Evolutionary conservation across 1,284 basidiomycete genomes (phyloP).

Genomic region (Macrocystidia cucumis): DNA sequence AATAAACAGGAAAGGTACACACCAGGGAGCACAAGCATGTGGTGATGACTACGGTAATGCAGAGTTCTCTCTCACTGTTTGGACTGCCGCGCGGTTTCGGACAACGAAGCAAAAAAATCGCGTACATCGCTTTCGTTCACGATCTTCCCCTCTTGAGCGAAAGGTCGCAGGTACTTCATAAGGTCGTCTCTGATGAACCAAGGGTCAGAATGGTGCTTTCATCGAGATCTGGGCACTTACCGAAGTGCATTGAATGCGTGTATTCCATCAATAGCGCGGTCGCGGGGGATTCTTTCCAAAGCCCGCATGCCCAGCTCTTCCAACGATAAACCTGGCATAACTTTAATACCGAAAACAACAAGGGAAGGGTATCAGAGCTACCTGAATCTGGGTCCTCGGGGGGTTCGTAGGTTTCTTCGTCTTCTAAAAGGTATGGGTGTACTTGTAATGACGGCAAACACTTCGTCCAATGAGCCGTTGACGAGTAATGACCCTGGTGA

Average conservation of each 20-base stretch:
- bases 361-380: conserved; percentile 17
- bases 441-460: conserved; percentile 45
- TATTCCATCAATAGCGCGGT: conserved; percentile 72
- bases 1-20: too few relatives aligned
- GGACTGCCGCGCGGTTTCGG: conserved; percentile 22
- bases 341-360: conserved; percentile 9
- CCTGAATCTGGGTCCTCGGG: conserved; percentile 78
- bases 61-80: too few relatives aligned
- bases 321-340: conserved; percentile 51
- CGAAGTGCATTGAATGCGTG: conserved; percentile 74
- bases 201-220: conserved; percentile 4
- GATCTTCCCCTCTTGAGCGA: conserved; percentile 70
- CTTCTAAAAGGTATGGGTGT: conserved; percentile 56
- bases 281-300: conserved; percentile 59
- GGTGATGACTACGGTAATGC: too few relatives aligned
- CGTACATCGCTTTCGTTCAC: conserved; percentile 68
- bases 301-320: conserved; percentile 78
- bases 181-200: conserved; percentile 50
- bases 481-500: conserved; percentile 5
- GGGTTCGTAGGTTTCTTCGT: conserved; percentile 76
- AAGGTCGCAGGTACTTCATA: conserved; percentile 66
- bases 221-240: conserved; percentile 40
- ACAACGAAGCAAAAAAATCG: conserved; percentile 55
- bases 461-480: too few relatives aligned
- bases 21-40: too few relatives aligned